Evolutionary conservation across 352 stramenopile genomes (phyloP).

Genomic region (Phytophthora palmivora): DNA sequence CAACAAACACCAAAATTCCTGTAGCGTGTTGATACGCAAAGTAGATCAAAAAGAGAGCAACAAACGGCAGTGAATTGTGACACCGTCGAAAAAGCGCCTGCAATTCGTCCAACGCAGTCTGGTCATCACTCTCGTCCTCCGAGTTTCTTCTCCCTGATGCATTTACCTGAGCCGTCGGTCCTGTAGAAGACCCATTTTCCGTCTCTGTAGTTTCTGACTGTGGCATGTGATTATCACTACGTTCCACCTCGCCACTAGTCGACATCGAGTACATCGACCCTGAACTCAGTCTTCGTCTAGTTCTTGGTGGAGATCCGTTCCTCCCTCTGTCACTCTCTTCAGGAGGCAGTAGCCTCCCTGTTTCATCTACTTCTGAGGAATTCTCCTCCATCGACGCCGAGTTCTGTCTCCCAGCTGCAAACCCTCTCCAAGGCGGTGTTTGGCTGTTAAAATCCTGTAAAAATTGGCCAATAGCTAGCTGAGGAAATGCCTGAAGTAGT

Average conservation of each 20-base stretch:
- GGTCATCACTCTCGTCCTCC: slow-evolving; percentile 51
- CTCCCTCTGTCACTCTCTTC: slow-evolving; percentile 2
- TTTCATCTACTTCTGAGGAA: slow-evolving; percentile 17
- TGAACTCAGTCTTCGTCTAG: slow-evolving; percentile 26
- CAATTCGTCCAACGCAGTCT: slow-evolving; percentile 68
- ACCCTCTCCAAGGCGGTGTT: slow-evolving; percentile 27
- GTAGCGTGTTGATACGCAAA: slow-evolving; percentile 82
- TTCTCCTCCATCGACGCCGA: slow-evolving; percentile 6
- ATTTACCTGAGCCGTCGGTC: slow-evolving; percentile 5
- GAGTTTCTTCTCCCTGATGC: slow-evolving; percentile 25
- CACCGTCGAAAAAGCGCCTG: slow-evolving; percentile 68
- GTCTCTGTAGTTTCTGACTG: neutral
- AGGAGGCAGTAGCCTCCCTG: slow-evolving; percentile 12
- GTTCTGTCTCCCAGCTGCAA: slow-evolving; percentile 22
- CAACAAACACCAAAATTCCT: slow-evolving; percentile 70
- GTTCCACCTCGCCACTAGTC: slow-evolving; percentile 26
- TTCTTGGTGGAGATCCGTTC: slow-evolving; percentile 17
- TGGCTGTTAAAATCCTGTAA: slow-evolving; percentile 42
- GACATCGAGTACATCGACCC: slow-evolving; percentile 32
- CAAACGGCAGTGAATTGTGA: slow-evolving; percentile 79
- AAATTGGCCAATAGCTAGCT: slow-evolving; percentile 41
- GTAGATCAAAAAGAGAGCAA: slow-evolving; percentile 75
- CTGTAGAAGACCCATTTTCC: slow-evolving; percentile 4
- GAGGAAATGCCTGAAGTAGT: slow-evolving; percentile 43
- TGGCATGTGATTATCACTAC: slow-evolving; percentile 9